These are phyloP conservation scores for Coffea humblotiana DNA, from an alignment of 305 asterid species.

Conservation along the genomic window DNA sequence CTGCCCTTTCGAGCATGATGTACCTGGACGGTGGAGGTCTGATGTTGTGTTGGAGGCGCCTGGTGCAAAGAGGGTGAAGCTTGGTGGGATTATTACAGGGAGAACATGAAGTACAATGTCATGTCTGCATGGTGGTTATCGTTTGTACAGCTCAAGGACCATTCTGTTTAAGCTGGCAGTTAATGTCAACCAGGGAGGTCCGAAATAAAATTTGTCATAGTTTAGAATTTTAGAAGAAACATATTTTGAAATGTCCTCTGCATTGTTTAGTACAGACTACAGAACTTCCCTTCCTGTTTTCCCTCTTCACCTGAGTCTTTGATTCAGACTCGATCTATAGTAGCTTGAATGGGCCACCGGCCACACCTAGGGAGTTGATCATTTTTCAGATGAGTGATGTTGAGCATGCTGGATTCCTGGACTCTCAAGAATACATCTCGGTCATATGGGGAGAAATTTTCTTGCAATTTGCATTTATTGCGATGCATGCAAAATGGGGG, in stretches of 20 bases:
- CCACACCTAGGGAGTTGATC: not conserved
- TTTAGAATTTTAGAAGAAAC: no score
- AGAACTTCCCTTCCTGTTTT: not conserved
- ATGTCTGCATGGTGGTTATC: not conserved
- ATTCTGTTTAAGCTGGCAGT: not conserved
- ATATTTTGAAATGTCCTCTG: not conserved
- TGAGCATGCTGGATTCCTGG: no score
- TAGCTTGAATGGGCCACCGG: not conserved
- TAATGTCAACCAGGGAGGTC: not conserved
- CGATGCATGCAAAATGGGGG: not conserved
- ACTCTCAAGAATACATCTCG: no score
- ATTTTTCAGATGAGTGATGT: no score
- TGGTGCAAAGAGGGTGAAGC: slow-evolving; percentile 23
- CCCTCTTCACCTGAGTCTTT: not conserved
- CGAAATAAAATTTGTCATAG: not conserved
- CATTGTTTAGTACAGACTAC: not conserved
- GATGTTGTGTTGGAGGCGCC: slow-evolving; percentile 23
- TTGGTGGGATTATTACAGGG: not conserved
- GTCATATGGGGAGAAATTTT: no score
- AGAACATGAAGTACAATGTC: not conserved
- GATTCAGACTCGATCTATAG: not conserved
- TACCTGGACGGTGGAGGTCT: slow-evolving; percentile 14
- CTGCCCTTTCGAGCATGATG: slow-evolving; percentile 32
- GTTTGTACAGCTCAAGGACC: not conserved
- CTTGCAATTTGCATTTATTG: not conserved